A percentile compares a stretch with the other conserved stretches of the same genome.
Evolutionary conservation across 140 eudicot species (phyloP).

Genomic region (Anethum foeniculum): DNA sequence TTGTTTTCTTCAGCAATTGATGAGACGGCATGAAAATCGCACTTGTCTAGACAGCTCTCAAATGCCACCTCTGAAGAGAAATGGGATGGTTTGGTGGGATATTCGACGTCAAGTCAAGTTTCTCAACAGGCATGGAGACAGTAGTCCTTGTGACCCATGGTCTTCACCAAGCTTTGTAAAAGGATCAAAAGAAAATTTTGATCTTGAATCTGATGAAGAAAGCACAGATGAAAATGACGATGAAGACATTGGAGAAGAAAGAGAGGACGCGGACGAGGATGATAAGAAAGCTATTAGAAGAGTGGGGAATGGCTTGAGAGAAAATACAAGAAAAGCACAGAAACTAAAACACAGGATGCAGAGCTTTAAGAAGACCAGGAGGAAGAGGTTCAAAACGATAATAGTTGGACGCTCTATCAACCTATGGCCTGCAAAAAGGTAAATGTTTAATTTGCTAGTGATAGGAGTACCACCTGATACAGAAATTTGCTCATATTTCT

Average conservation of each 20-base stretch:
- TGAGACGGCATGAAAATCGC: constrained; percentile 23
- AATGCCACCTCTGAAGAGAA: constrained; percentile 31
- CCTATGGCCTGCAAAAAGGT: constrained; percentile 89
- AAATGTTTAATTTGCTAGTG: neutral
- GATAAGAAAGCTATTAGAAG: constrained; percentile 21
- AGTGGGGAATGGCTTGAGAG: constrained; percentile 32
- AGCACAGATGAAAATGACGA: constrained; percentile 10
- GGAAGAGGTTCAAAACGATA: constrained; percentile 40
- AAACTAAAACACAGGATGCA: constrained; percentile 36
- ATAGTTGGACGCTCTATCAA: constrained; percentile 41
- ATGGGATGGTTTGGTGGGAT: constrained; percentile 67
- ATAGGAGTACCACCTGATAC: neutral
- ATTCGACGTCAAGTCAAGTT: constrained; percentile 56
- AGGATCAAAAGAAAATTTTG: constrained; percentile 26
- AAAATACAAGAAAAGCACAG: constrained; percentile 33
- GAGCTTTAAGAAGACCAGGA: constrained; percentile 33
- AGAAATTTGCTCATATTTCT: neutral
- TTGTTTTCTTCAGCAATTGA: constrained; percentile 26
- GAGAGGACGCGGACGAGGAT: constrained; percentile 22
- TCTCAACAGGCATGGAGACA: constrained; percentile 41
- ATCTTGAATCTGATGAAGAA: constrained; percentile 15
- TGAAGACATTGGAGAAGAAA: constrained; percentile 24
- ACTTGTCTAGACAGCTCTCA: constrained; percentile 29
- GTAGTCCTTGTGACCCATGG: constrained; percentile 18
- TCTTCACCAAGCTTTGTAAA: constrained; percentile 43